Evolutionary conservation across 2,329 filamentous ascomycete species (phyloP).

Genomic region (Onygenales sp.): DNA sequence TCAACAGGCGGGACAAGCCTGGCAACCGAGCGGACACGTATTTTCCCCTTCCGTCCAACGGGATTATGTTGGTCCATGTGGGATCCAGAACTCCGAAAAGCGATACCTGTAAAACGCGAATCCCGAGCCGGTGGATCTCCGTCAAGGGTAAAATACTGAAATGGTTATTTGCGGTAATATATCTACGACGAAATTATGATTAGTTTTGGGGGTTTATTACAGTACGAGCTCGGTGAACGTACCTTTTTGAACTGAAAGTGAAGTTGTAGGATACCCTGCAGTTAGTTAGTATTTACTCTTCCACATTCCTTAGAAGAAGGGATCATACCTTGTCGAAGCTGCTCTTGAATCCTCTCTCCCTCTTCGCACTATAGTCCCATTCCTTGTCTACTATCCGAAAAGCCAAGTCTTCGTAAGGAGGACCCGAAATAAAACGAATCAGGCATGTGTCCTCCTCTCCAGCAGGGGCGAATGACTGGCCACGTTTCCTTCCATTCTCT

Average conservation of each 20-base stretch:
- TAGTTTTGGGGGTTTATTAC: constrained; percentile 34
- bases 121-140: not conserved
- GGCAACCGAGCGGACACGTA: not conserved
- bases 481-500: constrained; percentile 78
- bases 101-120: not conserved
- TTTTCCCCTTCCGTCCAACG: not conserved
- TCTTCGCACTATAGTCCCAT: constrained; percentile 97
- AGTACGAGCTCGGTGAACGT: constrained; percentile 16
- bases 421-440: constrained; percentile 88
- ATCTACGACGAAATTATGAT: constrained; percentile 32
- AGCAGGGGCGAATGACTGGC: constrained; percentile 85
- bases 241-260: constrained; percentile 99
- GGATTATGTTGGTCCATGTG: not conserved
- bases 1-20: not conserved
- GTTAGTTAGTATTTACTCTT: constrained; percentile 7
- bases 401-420: constrained; percentile 92
- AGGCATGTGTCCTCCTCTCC: constrained; percentile 96
- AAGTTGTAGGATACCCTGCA: constrained; percentile 81
- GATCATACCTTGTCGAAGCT: constrained; percentile 83
- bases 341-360: constrained; percentile 87
- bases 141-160: constrained; percentile 7
- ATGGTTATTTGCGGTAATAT: constrained; percentile 39
- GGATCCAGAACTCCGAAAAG: not conserved
- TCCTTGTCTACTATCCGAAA: constrained; percentile 97
- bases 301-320: not conserved